These are phyloP conservation scores for Teratosphaeria zuluensis DNA, from an alignment of 2,329 filamentous ascomycete species.

Conservation along the genomic window DNA sequence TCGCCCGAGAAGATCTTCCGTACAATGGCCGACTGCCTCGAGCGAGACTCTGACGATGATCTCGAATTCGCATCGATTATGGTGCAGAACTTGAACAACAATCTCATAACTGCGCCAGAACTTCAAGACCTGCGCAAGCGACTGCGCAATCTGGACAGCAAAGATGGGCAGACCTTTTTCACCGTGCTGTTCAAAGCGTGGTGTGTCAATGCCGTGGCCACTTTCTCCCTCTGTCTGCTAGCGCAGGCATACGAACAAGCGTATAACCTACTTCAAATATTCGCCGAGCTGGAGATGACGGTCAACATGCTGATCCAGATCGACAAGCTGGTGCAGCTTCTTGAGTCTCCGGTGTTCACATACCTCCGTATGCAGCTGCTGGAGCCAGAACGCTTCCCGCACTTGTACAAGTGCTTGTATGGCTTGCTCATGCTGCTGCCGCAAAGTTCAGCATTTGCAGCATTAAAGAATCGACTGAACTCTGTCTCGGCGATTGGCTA, in stretches of 20 bases:
- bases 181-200: conserved; percentile 89
- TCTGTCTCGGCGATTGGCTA: conserved; percentile 96
- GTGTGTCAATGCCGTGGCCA: conserved; percentile 97
- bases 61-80: conserved; percentile 98
- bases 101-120: conserved; percentile 93
- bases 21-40: conserved; percentile 89
- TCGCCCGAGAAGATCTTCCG: conserved; percentile 93
- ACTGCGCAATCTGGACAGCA: conserved; percentile 80
- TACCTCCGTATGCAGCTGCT: conserved; percentile 91
- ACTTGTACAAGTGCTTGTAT: conserved; percentile 85
- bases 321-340: conserved; percentile 90
- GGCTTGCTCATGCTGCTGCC: conserved; percentile 96
- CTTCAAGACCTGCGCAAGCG: conserved; percentile 82
- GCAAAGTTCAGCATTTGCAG: conserved; percentile 93
- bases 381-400: conserved; percentile 88
- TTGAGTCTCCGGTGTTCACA: conserved; percentile 96
- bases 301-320: conserved; percentile 98
- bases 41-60: conserved; percentile 77
- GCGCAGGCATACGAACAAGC: conserved; percentile 98
- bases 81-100: conserved; percentile 99
- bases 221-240: conserved; percentile 88
- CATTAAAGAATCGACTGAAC: conserved; percentile 90
- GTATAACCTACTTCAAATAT: conserved; percentile 90
- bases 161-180: conserved; percentile 91
- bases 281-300: conserved; percentile 98